Base-by-base conservation (phyloP, 306 rosid genomes). In the Potentilla sterilis region DNA sequence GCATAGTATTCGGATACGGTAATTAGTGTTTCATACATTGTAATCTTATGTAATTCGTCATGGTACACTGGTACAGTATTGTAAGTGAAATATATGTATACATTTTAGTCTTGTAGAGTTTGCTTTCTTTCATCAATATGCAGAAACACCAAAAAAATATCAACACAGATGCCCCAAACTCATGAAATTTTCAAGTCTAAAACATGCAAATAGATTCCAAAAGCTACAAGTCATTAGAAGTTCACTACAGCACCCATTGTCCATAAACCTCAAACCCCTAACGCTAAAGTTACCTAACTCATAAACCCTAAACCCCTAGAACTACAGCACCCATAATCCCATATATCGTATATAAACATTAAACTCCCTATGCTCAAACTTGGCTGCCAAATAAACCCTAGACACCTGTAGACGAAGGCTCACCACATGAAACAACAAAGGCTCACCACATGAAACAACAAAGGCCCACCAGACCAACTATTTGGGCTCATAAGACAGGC, bases 11-110 rank as follows among this genome's bases (percentile, higher is more conserved):
- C 54, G 4, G 67, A 5, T 61, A 61, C 19, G 8, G n/a, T 28
- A 28, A 28, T 61, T 63, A 7, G 68, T 5, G 15, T 63, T 63
- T 34, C 6, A 35, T 34, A 62, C 9, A 15, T 7, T 32, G 43
- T 15, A 35, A 63, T 63, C 43, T 63, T 63, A 11, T 62, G 43
- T 63, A 63, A 15, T 63, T 62, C 67, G 14, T 61, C 67, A 32
- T 61, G 41, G 67, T 63, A 63, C 22, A 63, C 32, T 61, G 41
- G 67, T 63, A 63, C 22, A 63, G 68, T 63, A 63, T 35, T 63
- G 68, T 35, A 13, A 63, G 16, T 32, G 32, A 61, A 14, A 10
- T 61, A 32, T 54, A 22, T 57, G 21, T 9, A 57, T 57, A n/a
- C 21, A 34, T 34, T 4, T 32, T 59, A 14, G 42, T 35, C 2